Evolutionary conservation across 768 basidiomycete genomes (phyloP).

Genomic region (Tephrocybe sp.): DNA sequence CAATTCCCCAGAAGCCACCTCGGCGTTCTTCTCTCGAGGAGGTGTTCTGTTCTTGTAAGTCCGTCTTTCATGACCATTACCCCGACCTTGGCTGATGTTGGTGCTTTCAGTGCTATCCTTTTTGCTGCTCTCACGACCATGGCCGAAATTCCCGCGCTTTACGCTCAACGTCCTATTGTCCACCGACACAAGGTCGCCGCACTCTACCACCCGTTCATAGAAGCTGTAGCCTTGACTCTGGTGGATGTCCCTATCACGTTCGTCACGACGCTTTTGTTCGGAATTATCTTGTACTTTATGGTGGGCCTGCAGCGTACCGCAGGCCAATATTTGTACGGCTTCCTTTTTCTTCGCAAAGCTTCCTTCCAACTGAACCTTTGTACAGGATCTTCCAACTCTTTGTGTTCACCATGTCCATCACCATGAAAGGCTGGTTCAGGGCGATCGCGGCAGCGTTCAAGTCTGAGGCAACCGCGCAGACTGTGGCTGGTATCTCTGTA

Average conservation of each 20-base stretch:
- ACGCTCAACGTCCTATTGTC: slow-evolving; percentile 59
- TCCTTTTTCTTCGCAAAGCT: slow-evolving; percentile 3
- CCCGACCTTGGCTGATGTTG: slow-evolving; percentile 4
- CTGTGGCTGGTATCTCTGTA: slow-evolving; percentile 41
- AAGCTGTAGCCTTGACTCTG: slow-evolving; percentile 50
- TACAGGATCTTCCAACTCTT: slow-evolving; percentile 59
- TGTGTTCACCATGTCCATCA: slow-evolving; percentile 51
- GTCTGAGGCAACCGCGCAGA: slow-evolving; percentile 58
- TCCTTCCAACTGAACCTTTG: slow-evolving; percentile 3
- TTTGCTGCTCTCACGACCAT: slow-evolving; percentile 13
- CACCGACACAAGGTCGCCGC: slow-evolving; percentile 56
- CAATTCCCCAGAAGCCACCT: slow-evolving; percentile 50
- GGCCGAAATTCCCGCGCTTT: slow-evolving; percentile 40
- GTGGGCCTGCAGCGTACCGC: slow-evolving; percentile 56
- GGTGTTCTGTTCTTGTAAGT: slow-evolving; percentile 80
- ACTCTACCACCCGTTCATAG: slow-evolving; percentile 41
- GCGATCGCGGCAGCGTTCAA: slow-evolving; percentile 59
- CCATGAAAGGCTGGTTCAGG: slow-evolving; percentile 80
- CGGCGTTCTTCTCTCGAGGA: slow-evolving; percentile 71
- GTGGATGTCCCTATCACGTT: slow-evolving; percentile 64
- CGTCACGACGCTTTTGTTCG: slow-evolving; percentile 43
- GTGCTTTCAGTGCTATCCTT: slow-evolving; percentile 11
- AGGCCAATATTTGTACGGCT: slow-evolving; percentile 63
- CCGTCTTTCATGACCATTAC: background rate
- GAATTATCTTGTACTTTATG: slow-evolving; percentile 60